These are phyloP conservation scores for Talaromyces thailandensis DNA, from an alignment of 495 filamentous ascomycete species.

Conservation along the genomic window DNA sequence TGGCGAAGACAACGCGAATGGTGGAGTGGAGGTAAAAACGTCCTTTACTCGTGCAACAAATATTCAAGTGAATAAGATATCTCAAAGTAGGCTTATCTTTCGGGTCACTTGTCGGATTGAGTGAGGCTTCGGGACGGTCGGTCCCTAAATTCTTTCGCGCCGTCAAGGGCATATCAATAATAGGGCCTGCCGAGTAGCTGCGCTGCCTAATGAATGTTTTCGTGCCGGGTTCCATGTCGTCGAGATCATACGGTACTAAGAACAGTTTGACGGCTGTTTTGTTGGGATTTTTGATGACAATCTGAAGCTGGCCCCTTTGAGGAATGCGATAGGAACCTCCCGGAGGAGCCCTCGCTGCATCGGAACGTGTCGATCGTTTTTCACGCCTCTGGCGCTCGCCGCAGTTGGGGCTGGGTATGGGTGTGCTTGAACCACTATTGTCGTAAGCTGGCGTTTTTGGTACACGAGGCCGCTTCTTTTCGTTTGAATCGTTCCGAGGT, in stretches of 20 bases:
- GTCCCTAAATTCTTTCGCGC: conserved; percentile 42
- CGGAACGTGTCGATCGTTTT: conserved; percentile 51
- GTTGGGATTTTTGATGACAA: conserved; percentile 94
- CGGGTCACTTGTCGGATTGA: conserved; percentile 32
- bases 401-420: not conserved
- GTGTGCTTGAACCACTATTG: conserved; percentile 11
- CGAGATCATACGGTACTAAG: conserved; percentile 86
- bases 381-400: conserved; percentile 23
- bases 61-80: conserved; percentile 90
- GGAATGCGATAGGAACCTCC: conserved; percentile 92
- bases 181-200: conserved; percentile 82
- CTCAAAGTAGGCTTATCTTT: conserved; percentile 72
- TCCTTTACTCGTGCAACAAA: conserved; percentile 77
- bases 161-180: conserved; percentile 58
- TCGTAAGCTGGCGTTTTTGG: conserved; percentile 34
- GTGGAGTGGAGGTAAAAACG: conserved; percentile 87
- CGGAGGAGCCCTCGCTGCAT: conserved; percentile 63
- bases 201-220: conserved; percentile 97
- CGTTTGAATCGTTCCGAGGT: conserved; percentile 30
- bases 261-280: conserved; percentile 96
- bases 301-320: conserved; percentile 89
- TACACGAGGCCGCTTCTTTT: conserved; percentile 34
- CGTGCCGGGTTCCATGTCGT: conserved; percentile 89
- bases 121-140: conserved; percentile 29
- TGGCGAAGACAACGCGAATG: conserved; percentile 94